Evolutionary conservation across 345 rosid species (phyloP).

Genomic region (Rhizophora apiculata): DNA sequence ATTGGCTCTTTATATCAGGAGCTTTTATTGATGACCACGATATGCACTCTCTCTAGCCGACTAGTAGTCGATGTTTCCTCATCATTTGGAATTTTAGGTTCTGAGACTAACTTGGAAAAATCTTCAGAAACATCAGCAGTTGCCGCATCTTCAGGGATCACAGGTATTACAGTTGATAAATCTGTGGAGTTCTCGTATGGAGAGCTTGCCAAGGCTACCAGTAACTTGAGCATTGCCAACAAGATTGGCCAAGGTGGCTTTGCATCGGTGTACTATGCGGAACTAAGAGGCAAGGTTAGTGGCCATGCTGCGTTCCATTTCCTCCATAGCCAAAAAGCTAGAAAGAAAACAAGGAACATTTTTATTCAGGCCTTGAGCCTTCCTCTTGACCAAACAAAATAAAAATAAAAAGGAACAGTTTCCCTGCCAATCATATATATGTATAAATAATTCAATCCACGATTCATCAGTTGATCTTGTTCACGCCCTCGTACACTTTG

Average conservation of each 20-base stretch:
- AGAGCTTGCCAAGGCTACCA: slow-evolving; percentile 86
- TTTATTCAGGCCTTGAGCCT: no score
- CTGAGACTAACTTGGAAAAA: slow-evolving; percentile 29
- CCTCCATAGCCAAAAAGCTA: background rate
- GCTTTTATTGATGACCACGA: background rate
- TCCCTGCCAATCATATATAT: no score
- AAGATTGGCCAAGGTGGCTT: slow-evolving; percentile 95
- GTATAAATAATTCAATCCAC: no score
- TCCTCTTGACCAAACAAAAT: no score
- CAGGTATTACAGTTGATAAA: slow-evolving; percentile 75
- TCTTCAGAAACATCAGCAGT: slow-evolving; percentile 26
- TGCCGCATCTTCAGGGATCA: slow-evolving; percentile 40
- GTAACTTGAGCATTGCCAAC: slow-evolving; percentile 72
- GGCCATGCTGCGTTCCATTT: background rate
- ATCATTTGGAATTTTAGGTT: slow-evolving; percentile 25
- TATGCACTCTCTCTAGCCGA: no score
- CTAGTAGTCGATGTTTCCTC: no score
- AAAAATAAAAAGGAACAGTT: no score
- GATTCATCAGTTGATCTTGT: no score
- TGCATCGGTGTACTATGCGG: slow-evolving; percentile 87
- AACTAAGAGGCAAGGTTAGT: slow-evolving; percentile 87
- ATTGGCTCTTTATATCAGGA: background rate
- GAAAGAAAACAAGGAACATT: background rate
- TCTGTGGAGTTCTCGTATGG: slow-evolving; percentile 83
- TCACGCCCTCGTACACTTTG: no score